phyloP scores from a whole-genome alignment of 1,284 basidiomycete species.

The Cutaneotrichosporon sp. region DNA sequence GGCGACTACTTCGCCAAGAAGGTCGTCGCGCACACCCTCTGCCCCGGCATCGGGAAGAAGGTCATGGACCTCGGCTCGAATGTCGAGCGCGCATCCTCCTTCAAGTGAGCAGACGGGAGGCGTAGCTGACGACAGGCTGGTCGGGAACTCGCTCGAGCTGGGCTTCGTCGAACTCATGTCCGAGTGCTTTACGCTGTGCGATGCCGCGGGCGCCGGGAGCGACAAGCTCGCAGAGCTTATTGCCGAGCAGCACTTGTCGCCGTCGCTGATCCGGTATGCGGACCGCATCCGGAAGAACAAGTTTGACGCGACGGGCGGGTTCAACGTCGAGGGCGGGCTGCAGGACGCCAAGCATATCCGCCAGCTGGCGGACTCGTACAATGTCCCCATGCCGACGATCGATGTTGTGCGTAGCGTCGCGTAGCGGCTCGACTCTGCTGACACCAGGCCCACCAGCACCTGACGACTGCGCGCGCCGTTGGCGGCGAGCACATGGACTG shows the following conservation, averaged over 20 bases:
- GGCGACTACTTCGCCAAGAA: slow-evolving; percentile 82
- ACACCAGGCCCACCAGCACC: slow-evolving; percentile 58
- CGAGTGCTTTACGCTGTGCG: slow-evolving; percentile 74
- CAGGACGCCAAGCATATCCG: slow-evolving; percentile 63
- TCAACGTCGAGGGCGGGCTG: slow-evolving; percentile 81
- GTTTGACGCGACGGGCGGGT: slow-evolving; percentile 74
- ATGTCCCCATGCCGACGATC: slow-evolving; percentile 74
- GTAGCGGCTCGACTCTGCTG: no score
- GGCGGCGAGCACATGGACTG: slow-evolving; percentile 48
- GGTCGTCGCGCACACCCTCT: slow-evolving; percentile 61
- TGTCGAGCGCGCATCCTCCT: slow-evolving; percentile 59
- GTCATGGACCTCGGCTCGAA: slow-evolving; percentile 52
- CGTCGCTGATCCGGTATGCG: slow-evolving; percentile 27
- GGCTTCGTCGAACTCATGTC: slow-evolving; percentile 67
- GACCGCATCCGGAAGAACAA: slow-evolving; percentile 51
- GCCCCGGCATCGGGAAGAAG: slow-evolving; percentile 74
- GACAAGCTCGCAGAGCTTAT: slow-evolving; percentile 57
- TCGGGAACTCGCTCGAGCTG: slow-evolving; percentile 45
- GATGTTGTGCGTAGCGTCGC: slow-evolving; percentile 61
- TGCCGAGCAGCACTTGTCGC: slow-evolving; percentile 51
- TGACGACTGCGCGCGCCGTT: slow-evolving; percentile 67
- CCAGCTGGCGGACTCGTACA: slow-evolving; percentile 55
- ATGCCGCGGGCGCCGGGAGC: slow-evolving; percentile 73
- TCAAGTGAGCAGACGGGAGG: slow-evolving; percentile 60
- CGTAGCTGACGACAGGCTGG: slow-evolving; percentile 26